Conservation (phyloP, 345 rosid genomes). For the Carallia pectinifolia region DNA sequence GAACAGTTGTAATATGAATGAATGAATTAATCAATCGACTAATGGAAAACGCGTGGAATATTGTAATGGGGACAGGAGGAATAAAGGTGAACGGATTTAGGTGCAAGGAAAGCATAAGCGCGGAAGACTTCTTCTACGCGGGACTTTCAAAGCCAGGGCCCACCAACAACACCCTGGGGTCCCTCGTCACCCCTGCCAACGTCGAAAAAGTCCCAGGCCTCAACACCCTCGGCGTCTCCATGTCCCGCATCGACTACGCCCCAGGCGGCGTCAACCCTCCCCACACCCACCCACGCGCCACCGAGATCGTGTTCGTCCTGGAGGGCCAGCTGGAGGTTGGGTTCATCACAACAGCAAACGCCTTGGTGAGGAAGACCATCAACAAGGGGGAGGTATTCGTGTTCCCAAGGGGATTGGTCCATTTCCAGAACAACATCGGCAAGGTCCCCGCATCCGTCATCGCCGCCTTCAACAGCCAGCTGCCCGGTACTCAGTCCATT, state of each 20-base stretch:
- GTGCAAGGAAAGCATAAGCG: conserved; percentile 17
- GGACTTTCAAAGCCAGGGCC: conserved; percentile 15
- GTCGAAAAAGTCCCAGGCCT: conserved; percentile 29
- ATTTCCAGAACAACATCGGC: conserved; percentile 28
- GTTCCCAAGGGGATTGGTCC: conserved; percentile 27
- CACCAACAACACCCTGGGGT: conserved; percentile 19
- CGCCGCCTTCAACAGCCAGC: conserved; percentile 34
- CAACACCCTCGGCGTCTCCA: conserved; percentile 28
- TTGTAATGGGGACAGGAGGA: conserved; percentile 14
- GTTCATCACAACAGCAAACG: conserved; percentile 31
- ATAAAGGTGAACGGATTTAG: conserved; percentile 21
- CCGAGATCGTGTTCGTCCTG: conserved; percentile 27
- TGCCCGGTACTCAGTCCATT: conserved; percentile 30
- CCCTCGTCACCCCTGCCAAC: conserved; percentile 19
- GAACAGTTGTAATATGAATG: no score
- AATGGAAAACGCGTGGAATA: no score
- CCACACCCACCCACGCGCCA: conserved; percentile 35
- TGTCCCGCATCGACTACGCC: conserved; percentile 31
- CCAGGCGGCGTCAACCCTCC: conserved; percentile 30
- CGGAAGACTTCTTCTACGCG: conserved; percentile 25
- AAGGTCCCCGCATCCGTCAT: conserved; percentile 17
- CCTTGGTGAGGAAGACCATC: conserved; percentile 17
- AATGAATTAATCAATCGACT: no score
- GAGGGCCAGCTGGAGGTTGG: conserved; percentile 29
- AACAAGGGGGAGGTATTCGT: conserved; percentile 21